phyloP scores from a whole-genome alignment of 2,329 filamentous ascomycete species.

The Graphiopsis chlorocephala region DNA sequence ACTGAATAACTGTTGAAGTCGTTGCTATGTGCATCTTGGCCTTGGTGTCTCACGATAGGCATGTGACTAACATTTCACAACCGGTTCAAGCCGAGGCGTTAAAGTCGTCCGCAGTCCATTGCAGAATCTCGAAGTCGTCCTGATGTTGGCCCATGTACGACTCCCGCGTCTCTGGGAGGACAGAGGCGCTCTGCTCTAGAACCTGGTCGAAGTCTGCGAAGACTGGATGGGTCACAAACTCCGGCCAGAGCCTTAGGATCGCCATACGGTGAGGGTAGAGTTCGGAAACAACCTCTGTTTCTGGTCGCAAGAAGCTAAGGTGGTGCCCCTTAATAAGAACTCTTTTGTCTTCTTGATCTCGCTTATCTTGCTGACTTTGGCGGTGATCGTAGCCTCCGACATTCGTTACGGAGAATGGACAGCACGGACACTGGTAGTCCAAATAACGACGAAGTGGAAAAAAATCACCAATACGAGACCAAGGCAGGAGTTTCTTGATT shows the following conservation, averaged over 20 bases:
- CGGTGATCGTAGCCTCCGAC: neutral
- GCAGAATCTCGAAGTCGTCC: no score
- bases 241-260: slow-evolving; percentile 4
- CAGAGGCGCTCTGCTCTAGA: no score
- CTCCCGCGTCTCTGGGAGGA: no score
- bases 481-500: neutral
- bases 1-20: no score
- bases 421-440: neutral
- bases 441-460: fast-evolving
- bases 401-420: neutral
- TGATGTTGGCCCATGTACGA: no score
- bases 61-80: no score
- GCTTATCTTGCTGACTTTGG: no score
- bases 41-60: no score
- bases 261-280: neutral
- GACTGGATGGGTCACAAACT: neutral
- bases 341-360: neutral
- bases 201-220: neutral
- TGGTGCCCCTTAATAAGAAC: neutral
- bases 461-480: neutral
- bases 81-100: no score
- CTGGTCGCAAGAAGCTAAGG: neutral
- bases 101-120: no score
- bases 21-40: no score
- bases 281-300: neutral